phyloP scores from a whole-genome alignment of 169 alveolate species.

The Eimeria necatrix region DNA sequence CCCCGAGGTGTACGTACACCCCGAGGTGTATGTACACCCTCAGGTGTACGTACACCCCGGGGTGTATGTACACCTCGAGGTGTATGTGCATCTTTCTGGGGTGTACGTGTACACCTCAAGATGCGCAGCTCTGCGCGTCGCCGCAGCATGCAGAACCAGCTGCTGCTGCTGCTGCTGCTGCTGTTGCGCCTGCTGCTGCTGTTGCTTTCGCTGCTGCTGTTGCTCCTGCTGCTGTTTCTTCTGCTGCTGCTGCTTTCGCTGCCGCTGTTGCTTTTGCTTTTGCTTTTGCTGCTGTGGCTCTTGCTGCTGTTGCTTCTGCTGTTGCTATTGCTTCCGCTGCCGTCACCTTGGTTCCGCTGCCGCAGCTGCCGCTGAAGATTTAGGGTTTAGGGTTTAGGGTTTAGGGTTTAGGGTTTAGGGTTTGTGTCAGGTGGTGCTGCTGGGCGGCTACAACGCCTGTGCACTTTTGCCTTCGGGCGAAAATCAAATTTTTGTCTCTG shows the following conservation, averaged over 20 bases:
- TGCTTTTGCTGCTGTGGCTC: not conserved
- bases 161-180: too few species aligned
- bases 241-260: not conserved
- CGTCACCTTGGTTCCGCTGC: not conserved
- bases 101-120: not conserved
- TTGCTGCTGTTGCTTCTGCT: not conserved
- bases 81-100: too few species aligned
- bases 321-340: not conserved
- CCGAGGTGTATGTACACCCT: too few species aligned
- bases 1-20: too few species aligned
- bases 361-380: not conserved
- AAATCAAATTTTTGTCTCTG: not conserved
- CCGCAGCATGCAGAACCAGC: too few species aligned
- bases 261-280: not conserved
- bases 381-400: not conserved
- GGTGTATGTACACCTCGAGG: too few species aligned
- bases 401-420: not conserved
- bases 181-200: too few species aligned
- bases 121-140: too few species aligned
- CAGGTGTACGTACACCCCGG: too few species aligned
- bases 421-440: not conserved
- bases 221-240: too few species aligned
- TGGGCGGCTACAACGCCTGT: conserved; percentile 36
- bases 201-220: too few species aligned
- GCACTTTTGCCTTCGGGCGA: not conserved